Evolutionary conservation across 306 rosid genomes (phyloP), one percentile per base, ranked within the genome.

Genomic region (Pyrus pyrifolia): DNA sequence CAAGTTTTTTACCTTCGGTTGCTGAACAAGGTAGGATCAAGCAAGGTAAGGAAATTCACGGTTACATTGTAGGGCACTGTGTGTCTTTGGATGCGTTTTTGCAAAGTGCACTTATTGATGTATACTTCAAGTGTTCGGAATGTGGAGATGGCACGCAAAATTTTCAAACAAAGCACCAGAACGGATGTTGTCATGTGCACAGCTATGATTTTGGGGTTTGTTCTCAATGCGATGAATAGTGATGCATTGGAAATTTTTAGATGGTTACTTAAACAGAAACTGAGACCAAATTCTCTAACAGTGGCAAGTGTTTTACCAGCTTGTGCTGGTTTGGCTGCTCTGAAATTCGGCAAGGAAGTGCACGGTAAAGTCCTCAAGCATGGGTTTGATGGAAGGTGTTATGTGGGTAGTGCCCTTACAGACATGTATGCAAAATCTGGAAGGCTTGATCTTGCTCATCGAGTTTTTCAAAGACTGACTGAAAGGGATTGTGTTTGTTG

Each of bases 371-470:
- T 88, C 78, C 76, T 88, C 4, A 92, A 85, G 76, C 85, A 79
- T 67, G 79, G 76, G 73, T 75, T 92, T 29, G 86, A 85, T 71
- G 59, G 46, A 33, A 75, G 70, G 71, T 70, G 72, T 71, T 87
- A 90, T 77, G 87, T 88, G 31, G 97, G 92, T 70, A 87, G 92
- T 77, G 89, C 92, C 68, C 81, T 92, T 79, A 85, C 85, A 64
- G 87, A 86, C 70, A 88, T 92, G 97, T 92, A 92, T 77, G 90
- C 97, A 70, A 92, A 92, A 79, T 88, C 88, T 85, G 97, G 93
- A 83, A 86, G 91, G 71, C 55, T 92, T 74, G 91, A 90, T 80
- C 96, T 92, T 80, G 89, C 93, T 58, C 79, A 74, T 83, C 82
- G 45, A 38, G 81, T 74, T 78, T 87, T 92, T 68, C 69, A 79